Evolutionary conservation across 768 basidiomycete genomes (phyloP).

Genomic region (Trametes meyenii): DNA sequence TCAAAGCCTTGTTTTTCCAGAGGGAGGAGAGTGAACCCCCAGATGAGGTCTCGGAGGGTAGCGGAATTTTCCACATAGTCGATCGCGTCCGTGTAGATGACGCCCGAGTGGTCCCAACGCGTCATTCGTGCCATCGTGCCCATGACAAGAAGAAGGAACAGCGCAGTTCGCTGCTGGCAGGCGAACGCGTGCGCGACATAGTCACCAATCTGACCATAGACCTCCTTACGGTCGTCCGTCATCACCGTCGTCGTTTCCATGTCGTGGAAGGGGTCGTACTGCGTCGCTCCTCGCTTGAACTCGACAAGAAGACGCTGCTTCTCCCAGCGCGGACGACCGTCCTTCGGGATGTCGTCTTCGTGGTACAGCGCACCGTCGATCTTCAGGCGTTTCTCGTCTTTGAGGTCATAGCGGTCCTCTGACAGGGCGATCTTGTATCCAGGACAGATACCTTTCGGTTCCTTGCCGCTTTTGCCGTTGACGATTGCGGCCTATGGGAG

Average conservation of each 20-base stretch:
- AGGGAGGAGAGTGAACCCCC: background rate
- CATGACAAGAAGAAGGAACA: constrained; percentile 5
- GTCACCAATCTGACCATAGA: background rate
- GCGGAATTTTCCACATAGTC: background rate
- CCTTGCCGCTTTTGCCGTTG: background rate
- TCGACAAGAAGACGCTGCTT: background rate
- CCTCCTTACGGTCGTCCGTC: background rate
- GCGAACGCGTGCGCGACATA: background rate
- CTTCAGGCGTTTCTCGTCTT: background rate
- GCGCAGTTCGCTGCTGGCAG: background rate
- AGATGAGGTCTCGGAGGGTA: background rate
- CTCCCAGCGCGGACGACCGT: background rate
- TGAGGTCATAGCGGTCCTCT: background rate
- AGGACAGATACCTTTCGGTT: background rate
- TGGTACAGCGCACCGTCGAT: constrained; percentile 2
- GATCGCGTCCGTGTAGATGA: constrained; percentile 1
- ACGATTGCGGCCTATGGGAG: background rate
- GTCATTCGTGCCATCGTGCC: background rate
- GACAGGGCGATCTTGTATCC: background rate
- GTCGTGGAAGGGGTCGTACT: background rate
- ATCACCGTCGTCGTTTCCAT: background rate
- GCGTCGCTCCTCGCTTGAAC: background rate
- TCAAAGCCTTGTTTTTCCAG: background rate
- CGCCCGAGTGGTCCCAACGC: constrained; percentile 15
- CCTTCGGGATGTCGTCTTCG: background rate